phyloP scores from a whole-genome alignment of 2,329 filamentous ascomycete species.

The Epichloe uncinata region DNA sequence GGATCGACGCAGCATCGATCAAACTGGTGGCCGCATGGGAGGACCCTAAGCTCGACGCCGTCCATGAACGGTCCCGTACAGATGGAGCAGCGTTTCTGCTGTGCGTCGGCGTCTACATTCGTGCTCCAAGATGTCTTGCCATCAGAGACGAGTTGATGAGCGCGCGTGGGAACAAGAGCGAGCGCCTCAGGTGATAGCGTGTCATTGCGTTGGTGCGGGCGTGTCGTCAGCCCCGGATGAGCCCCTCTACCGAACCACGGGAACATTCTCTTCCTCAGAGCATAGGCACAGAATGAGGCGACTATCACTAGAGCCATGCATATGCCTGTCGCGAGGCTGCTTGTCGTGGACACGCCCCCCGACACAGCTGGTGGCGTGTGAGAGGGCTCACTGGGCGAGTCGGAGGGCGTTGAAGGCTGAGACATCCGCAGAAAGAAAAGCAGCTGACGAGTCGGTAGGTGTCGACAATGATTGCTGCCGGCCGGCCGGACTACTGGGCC shows the following conservation, averaged over 20 bases:
- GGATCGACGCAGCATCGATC: conserved; percentile 4
- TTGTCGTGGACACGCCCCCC: neutral
- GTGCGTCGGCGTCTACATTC: neutral
- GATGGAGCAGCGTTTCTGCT: neutral
- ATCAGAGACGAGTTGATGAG: neutral
- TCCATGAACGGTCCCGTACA: conserved; percentile 3
- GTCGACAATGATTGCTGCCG: neutral
- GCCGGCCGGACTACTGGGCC: neutral
- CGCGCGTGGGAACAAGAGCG: neutral
- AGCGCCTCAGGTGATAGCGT: neutral
- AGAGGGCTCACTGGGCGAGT: neutral
- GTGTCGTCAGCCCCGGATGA: too few relatives aligned
- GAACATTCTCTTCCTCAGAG: neutral
- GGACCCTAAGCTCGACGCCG: neutral
- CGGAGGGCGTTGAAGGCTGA: neutral
- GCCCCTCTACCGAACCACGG: neutral
- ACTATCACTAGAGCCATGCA: neutral
- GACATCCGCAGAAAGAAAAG: neutral
- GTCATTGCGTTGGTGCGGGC: neutral
- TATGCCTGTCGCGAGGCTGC: neutral
- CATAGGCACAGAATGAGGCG: neutral
- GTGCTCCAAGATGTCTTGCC: neutral
- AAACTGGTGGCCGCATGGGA: conserved; percentile 3
- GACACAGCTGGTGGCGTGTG: neutral
- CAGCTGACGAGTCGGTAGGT: neutral